Evolutionary conservation across 345 rosid genomes (phyloP).

Genomic region (Arabidopsis arenosa): DNA sequence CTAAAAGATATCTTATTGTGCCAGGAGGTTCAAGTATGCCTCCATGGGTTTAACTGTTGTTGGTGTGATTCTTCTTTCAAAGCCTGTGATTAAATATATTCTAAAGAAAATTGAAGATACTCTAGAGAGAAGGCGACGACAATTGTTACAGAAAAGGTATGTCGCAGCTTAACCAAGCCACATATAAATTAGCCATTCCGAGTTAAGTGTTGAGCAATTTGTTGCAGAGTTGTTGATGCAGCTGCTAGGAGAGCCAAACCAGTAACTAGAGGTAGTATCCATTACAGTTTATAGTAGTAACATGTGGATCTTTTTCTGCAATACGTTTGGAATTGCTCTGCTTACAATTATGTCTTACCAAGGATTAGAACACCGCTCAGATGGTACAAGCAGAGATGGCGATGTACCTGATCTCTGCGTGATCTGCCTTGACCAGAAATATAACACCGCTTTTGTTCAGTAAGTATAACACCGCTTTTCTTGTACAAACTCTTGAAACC

Average conservation of each 20-base stretch:
- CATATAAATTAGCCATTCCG: neutral
- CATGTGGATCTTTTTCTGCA: slow-evolving; percentile 3
- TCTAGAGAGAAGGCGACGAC: slow-evolving; percentile 46
- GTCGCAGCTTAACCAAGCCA: neutral
- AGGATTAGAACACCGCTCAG: slow-evolving; percentile 9
- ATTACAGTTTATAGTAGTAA: neutral
- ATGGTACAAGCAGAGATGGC: slow-evolving; percentile 19
- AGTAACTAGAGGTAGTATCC: slow-evolving; percentile 29
- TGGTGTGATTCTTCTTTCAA: slow-evolving; percentile 71
- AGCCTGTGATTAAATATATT: slow-evolving; percentile 56
- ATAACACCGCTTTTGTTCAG: slow-evolving; percentile 75
- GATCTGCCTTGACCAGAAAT: slow-evolving; percentile 77
- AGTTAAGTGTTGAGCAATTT: slow-evolving; percentile 33
- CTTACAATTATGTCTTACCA: neutral
- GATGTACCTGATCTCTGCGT: slow-evolving; percentile 69
- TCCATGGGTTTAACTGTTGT: slow-evolving; percentile 69
- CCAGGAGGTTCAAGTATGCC: slow-evolving; percentile 65
- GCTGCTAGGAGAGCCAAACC: slow-evolving; percentile 63
- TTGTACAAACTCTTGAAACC: neutral
- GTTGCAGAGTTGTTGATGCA: slow-evolving; percentile 78
- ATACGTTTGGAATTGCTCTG: neutral
- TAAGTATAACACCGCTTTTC: slow-evolving; percentile 48
- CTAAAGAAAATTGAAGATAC: slow-evolving; percentile 44
- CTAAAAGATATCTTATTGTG: neutral
- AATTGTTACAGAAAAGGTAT: slow-evolving; percentile 63